phyloP scores from a whole-genome alignment of 805 yeast species.

The Tetrapisispora phaffii region DNA sequence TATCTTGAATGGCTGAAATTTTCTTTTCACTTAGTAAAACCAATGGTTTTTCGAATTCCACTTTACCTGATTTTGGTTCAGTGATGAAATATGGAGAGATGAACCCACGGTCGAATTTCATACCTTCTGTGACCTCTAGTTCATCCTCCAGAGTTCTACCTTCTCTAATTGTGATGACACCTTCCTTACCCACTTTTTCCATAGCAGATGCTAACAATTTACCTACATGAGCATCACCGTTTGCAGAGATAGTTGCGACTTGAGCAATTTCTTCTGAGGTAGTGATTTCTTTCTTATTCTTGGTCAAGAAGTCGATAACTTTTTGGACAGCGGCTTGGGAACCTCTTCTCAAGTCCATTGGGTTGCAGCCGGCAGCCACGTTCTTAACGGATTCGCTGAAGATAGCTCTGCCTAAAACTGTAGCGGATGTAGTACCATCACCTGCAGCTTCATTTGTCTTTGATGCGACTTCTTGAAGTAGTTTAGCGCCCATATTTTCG shows the following conservation, averaged over 20 bases:
- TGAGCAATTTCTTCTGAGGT: conserved; percentile 93
- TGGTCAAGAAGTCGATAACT: conserved; percentile 72
- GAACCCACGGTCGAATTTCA: conserved; percentile 96
- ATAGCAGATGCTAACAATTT: conserved; percentile 84
- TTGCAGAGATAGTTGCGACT: conserved; percentile 96
- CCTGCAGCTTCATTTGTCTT: conserved; percentile 97
- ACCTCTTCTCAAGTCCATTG: conserved; percentile 96
- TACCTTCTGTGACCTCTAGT: conserved; percentile 94
- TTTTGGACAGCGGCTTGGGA: conserved; percentile 94
- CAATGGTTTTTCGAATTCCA: conserved; percentile 90
- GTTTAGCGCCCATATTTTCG: conserved; percentile 93
- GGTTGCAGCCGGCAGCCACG: conserved; percentile 98
- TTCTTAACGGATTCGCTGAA: conserved; percentile 91
- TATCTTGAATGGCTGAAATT: conserved; percentile 79
- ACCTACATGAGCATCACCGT: conserved; percentile 92
- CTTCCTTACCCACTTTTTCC: conserved; percentile 98
- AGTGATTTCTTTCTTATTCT: conserved; percentile 86
- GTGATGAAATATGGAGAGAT: conserved; percentile 95
- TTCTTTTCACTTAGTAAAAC: conserved; percentile 85
- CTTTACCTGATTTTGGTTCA: conserved; percentile 84
- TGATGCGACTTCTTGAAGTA: conserved; percentile 92
- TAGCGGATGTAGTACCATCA: conserved; percentile 97
- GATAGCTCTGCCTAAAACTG: conserved; percentile 90
- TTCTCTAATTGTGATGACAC: conserved; percentile 95
- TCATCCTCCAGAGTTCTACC: conserved; percentile 96